Evolutionary conservation across 371 early-diverging fungal genomes (phyloP), one percentile per base, ranked within the genome.

Genomic region (Circinella umbellata): DNA sequence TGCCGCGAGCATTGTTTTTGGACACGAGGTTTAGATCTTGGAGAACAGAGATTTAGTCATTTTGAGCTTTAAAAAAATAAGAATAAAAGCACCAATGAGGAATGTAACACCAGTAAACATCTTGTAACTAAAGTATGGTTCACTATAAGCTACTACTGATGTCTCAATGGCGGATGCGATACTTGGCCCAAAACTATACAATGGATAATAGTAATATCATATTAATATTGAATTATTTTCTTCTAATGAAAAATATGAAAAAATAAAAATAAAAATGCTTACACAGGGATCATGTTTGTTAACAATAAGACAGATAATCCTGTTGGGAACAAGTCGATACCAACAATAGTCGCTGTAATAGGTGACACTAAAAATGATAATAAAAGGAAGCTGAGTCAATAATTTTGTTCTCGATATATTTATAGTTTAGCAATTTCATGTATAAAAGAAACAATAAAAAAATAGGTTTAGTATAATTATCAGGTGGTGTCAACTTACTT

Each of bases 161-260:
- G 76, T 46, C 51, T 79, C 74, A 42, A 82, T 76, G 15, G 75
- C 82, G 64, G 80, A 75, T 1, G 82, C 70, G 64, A 82, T 80
- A n/a, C 70, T 75, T 1, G 78, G 68, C 0, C 82, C 82, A 64
- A 77, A 82, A 51, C 51, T 51, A 51, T 51, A 42, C 42, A 42
- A 11, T 9, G 42, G 3, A 42, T 51, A 5, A 51, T 51, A n/a
- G 6, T 51, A 13, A 51, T 1, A 27, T 27, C 47, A 47, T 47
- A 47, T 47, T 6, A 51, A n/a, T 51, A 42, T 11, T 42, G 42
- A 42, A 42, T 6, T 42, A 3, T 42, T 11, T 42, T 11, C 6
- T 42, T 42, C 42, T 51, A n/a, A n/a, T n/a, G n/a, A n/a, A n/a
- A n/a, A n/a, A n/a, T n/a, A 8, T 51, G 15, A 51, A 17, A 51